phyloP scores from a whole-genome alignment of 2,329 filamentous ascomycete genomes.

The Fusarium clavum region DNA sequence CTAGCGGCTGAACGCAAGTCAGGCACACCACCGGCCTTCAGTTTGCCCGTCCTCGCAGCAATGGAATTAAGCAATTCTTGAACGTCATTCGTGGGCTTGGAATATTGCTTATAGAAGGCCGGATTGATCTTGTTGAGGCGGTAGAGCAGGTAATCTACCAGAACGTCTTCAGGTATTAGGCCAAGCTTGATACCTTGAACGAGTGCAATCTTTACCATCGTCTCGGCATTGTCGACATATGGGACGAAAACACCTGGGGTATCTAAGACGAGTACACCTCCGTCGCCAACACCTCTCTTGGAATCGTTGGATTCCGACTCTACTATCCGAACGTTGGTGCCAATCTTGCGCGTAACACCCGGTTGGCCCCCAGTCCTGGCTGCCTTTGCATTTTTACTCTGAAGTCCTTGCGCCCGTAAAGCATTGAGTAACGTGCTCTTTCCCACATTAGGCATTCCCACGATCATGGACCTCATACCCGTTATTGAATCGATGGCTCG shows the following conservation, averaged over 20 bases:
- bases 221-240: slow-evolving; percentile 84
- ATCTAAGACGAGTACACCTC: slow-evolving; percentile 85
- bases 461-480: slow-evolving; percentile 85
- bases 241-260: slow-evolving; percentile 96
- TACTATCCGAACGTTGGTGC: slow-evolving; percentile 82
- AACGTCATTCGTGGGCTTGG: slow-evolving; percentile 86
- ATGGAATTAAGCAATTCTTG: slow-evolving; percentile 76
- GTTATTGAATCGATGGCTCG: slow-evolving; percentile 68
- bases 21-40: slow-evolving; percentile 78
- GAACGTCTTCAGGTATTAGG: slow-evolving; percentile 78
- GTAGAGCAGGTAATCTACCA: slow-evolving; percentile 92
- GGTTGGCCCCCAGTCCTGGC: slow-evolving; percentile 87
- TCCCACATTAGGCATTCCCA: slow-evolving; percentile 98
- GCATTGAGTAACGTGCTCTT: slow-evolving; percentile 96
- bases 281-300: slow-evolving; percentile 58
- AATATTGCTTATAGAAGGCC: slow-evolving; percentile 70
- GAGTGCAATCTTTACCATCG: slow-evolving; percentile 95
- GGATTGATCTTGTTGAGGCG: slow-evolving; percentile 79
- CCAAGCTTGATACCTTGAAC: slow-evolving; percentile 92
- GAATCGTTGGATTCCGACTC: slow-evolving; percentile 57
- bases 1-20: slow-evolving; percentile 79
- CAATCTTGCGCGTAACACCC: slow-evolving; percentile 88
- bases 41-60: slow-evolving; percentile 78
- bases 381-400: slow-evolving; percentile 68
- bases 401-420: slow-evolving; percentile 74